phyloP scores from a whole-genome alignment of 1,139 yeast species.

The Pneumocystis sp. region DNA sequence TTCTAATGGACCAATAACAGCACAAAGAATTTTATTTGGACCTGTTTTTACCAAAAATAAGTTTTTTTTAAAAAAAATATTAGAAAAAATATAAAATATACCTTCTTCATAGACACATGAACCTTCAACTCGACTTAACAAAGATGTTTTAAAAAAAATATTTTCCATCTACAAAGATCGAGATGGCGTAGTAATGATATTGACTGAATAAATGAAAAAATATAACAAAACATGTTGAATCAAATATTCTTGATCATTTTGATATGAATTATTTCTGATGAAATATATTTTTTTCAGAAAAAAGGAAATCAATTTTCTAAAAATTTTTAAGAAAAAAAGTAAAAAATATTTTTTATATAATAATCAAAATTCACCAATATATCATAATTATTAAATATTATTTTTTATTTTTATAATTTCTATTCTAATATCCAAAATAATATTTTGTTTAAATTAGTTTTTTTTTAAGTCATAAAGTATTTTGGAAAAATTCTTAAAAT shows the following conservation, averaged over 20 bases:
- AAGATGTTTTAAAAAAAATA: neutral
- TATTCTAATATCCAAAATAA: too few relatives aligned
- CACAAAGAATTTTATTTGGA: slow-evolving; percentile 36
- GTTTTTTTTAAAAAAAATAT: neutral
- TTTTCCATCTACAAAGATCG: neutral
- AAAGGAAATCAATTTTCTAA: too few relatives aligned
- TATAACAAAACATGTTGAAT: neutral
- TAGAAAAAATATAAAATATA: neutral
- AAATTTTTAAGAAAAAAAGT: too few relatives aligned
- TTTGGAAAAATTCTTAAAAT: too few relatives aligned
- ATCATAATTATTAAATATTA: too few relatives aligned
- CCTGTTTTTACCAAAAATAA: neutral
- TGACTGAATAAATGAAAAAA: neutral
- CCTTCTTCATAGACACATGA: neutral
- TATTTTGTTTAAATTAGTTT: too few relatives aligned
- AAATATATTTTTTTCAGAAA: too few relatives aligned
- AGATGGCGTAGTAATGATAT: neutral
- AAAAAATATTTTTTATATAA: too few relatives aligned
- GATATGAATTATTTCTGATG: too few relatives aligned
- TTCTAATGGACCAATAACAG: slow-evolving; percentile 86
- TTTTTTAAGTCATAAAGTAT: too few relatives aligned
- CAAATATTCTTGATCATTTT: neutral
- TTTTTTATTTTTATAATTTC: too few relatives aligned
- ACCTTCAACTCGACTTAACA: neutral
- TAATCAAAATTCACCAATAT: too few relatives aligned